A percentile compares a stretch with the other conserved stretches of the same genome.
phyloP scores from a whole-genome alignment of 257 asterid species.

The Thymus quinquecostatus region DNA sequence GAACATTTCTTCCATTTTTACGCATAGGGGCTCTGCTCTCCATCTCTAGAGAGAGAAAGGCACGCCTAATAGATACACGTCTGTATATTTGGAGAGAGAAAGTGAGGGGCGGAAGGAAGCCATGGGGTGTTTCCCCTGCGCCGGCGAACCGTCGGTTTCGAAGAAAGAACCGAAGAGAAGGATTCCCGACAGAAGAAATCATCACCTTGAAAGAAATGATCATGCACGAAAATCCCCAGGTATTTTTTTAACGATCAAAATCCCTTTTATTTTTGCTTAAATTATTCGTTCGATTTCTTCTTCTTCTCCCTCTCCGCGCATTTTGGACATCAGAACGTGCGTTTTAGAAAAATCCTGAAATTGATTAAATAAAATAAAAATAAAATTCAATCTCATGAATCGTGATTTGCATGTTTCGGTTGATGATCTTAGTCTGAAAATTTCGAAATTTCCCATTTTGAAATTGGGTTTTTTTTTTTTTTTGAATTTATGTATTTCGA shows the following conservation, averaged over 20 bases:
- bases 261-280: neutral
- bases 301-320: neutral
- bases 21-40: slow-evolving; percentile 24
- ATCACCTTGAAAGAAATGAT: slow-evolving; percentile 43
- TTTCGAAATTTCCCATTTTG: too few relatives aligned
- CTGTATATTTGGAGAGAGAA: slow-evolving; percentile 1
- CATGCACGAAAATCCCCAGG: slow-evolving; percentile 42
- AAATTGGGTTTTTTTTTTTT: neutral
- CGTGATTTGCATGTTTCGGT: slow-evolving; percentile 22
- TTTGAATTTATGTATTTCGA: neutral
- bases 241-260: slow-evolving; percentile 21
- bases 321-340: slow-evolving; percentile 28
- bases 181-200: slow-evolving; percentile 14
- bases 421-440: slow-evolving; percentile 14
- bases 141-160: slow-evolving; percentile 54
- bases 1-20: slow-evolving; percentile 24
- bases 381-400: slow-evolving; percentile 5
- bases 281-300: neutral
- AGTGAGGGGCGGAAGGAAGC: slow-evolving; percentile 18
- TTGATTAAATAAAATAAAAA: neutral
- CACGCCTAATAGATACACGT: slow-evolving; percentile 8
- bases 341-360: slow-evolving; percentile 6
- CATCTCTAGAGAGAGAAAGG: slow-evolving; percentile 30
- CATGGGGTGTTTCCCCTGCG: slow-evolving; percentile 82
- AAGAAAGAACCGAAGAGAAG: slow-evolving; percentile 45